phyloP scores from a whole-genome alignment of 1,139 yeast genomes.

The Debaryomycetaceae sp. region DNA sequence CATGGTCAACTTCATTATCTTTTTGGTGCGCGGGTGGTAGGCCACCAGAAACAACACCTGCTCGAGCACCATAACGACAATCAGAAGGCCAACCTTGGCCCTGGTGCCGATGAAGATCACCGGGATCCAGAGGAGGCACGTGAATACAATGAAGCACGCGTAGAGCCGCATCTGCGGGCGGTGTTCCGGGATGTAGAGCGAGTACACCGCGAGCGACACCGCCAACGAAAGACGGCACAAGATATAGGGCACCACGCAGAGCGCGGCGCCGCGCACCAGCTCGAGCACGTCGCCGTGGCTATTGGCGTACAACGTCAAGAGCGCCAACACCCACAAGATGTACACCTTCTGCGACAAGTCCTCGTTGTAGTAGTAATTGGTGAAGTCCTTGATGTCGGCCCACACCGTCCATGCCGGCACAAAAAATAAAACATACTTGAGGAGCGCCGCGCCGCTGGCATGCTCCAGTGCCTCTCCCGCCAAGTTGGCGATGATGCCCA shows the following conservation, averaged over 20 bases:
- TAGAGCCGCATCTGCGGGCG: constrained; percentile 47
- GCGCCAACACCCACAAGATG: constrained; percentile 50
- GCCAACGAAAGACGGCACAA: constrained; percentile 41
- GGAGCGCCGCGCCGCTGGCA: constrained; percentile 45
- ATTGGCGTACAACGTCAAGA: constrained; percentile 52
- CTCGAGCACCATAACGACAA: constrained; percentile 42
- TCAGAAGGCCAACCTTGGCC: constrained; percentile 45
- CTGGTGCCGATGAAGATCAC: constrained; percentile 42
- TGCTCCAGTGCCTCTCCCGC: constrained; percentile 52
- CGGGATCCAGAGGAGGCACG: constrained; percentile 42
- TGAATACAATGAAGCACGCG: constrained; percentile 25
- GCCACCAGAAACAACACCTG: constrained; percentile 25
- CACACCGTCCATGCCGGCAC: constrained; percentile 61
- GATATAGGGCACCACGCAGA: constrained; percentile 44
- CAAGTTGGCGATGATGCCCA: constrained; percentile 59
- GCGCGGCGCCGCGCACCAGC: constrained; percentile 34
- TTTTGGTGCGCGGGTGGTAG: constrained; percentile 49
- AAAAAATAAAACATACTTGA: constrained; percentile 49
- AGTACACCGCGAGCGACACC: constrained; percentile 35
- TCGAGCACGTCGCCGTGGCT: constrained; percentile 39
- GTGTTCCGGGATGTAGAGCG: constrained; percentile 52
- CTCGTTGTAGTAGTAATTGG: constrained; percentile 61
- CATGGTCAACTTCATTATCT: constrained; percentile 32
- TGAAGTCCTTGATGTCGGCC: constrained; percentile 61
- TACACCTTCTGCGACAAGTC: constrained; percentile 54